Conservation (phyloP, 1,284 basidiomycete genomes). For the Cryptococcus neoformans region DNA sequence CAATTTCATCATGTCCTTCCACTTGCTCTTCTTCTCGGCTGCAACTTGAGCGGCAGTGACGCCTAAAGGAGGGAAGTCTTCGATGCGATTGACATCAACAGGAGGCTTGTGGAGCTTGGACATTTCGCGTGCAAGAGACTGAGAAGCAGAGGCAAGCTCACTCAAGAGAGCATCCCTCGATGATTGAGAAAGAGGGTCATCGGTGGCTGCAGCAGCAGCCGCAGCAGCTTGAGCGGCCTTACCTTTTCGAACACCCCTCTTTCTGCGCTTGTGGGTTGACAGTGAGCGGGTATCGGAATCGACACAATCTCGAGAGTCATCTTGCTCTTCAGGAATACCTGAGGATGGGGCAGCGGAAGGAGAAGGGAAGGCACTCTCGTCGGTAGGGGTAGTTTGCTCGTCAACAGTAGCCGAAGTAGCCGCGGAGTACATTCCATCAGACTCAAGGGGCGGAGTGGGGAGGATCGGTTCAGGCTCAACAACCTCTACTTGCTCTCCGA, state of each 20-base stretch:
- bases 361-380: slow-evolving; percentile 29
- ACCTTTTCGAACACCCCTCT: slow-evolving; percentile 49
- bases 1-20: slow-evolving; percentile 46
- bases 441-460: slow-evolving; percentile 19
- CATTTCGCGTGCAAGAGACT: slow-evolving; percentile 77
- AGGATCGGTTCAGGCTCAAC: slow-evolving; percentile 1
- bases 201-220: slow-evolving; percentile 29
- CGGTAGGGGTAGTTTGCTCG: slow-evolving; percentile 38
- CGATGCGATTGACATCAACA: slow-evolving; percentile 26
- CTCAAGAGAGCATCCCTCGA: slow-evolving; percentile 53
- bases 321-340: neutral
- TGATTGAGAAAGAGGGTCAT: slow-evolving; percentile 23
- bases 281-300: slow-evolving; percentile 33
- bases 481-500: neutral
- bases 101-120: slow-evolving; percentile 32
- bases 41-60: slow-evolving; percentile 37
- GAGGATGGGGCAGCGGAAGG: slow-evolving; percentile 12
- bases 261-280: slow-evolving; percentile 44
- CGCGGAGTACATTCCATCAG: slow-evolving; percentile 26
- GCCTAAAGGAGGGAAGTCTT: slow-evolving; percentile 48
- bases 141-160: slow-evolving; percentile 72
- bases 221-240: slow-evolving; percentile 49
- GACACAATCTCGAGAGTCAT: neutral
- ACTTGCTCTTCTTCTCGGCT: slow-evolving; percentile 43
- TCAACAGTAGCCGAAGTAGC: slow-evolving; percentile 40